Evolutionary conservation across 345 rosid species (phyloP).

Genomic region (Euclidium syriacum): DNA sequence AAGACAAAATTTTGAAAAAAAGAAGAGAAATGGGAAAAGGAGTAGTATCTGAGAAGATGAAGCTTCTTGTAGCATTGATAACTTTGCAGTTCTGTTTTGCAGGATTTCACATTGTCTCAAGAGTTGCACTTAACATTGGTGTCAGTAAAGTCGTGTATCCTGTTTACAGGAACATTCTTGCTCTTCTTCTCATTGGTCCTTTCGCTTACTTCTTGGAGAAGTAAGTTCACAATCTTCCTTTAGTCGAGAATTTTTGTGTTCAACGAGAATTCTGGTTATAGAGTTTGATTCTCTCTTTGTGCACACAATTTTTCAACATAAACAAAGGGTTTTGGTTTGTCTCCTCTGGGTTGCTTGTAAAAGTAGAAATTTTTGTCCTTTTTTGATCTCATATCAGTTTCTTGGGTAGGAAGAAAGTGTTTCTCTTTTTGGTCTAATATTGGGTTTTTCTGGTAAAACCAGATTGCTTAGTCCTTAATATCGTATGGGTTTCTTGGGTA

Average conservation of each 20-base stretch:
- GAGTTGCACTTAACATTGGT: slow-evolving; percentile 84
- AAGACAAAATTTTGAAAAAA: slow-evolving; percentile 15
- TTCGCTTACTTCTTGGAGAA: slow-evolving; percentile 73
- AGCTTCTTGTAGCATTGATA: slow-evolving; percentile 69
- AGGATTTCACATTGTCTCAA: slow-evolving; percentile 72
- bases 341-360: too few relatives aligned
- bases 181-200: slow-evolving; percentile 58
- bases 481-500: not conserved
- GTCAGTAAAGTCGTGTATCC: slow-evolving; percentile 72
- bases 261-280: not conserved
- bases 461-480: too few relatives aligned
- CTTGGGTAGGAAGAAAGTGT: not conserved
- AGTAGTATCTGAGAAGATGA: slow-evolving; percentile 44
- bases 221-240: slow-evolving; percentile 26
- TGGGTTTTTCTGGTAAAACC: not conserved
- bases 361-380: not conserved
- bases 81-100: slow-evolving; percentile 79
- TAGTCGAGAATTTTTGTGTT: not conserved
- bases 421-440: not conserved
- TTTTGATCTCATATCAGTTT: not conserved
- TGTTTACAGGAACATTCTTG: slow-evolving; percentile 69
- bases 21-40: slow-evolving; percentile 13
- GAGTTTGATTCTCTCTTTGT: not conserved
- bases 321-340: not conserved
- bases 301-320: not conserved